Conservation (phyloP, 805 yeast species). For the Yarrowia divulgata region DNA sequence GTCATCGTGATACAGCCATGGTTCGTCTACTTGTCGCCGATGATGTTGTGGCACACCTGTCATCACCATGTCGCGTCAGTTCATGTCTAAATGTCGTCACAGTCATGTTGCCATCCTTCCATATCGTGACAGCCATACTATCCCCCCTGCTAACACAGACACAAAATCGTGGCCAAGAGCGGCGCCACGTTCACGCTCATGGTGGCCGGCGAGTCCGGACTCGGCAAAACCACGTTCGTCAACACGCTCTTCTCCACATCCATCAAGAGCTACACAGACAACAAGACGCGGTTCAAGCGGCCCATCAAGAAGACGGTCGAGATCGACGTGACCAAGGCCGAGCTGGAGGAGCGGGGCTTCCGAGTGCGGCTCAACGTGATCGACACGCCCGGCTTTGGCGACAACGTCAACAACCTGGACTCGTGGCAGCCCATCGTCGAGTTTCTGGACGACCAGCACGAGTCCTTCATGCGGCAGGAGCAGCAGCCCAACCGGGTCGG, state of each 20-base stretch:
- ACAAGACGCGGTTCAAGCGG: slow-evolving; percentile 51
- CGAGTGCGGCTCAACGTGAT: slow-evolving; percentile 81
- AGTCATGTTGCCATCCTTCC: too few relatives aligned
- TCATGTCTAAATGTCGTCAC: too few relatives aligned
- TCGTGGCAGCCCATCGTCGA: slow-evolving; percentile 74
- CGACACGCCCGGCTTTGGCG: slow-evolving; percentile 95
- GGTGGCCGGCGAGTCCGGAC: slow-evolving; percentile 86
- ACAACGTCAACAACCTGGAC: slow-evolving; percentile 78
- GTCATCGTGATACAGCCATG: too few relatives aligned
- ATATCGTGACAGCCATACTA: too few relatives aligned
- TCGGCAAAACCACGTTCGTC: slow-evolving; percentile 76
- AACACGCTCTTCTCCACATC: slow-evolving; percentile 75
- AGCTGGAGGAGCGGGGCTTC: slow-evolving; percentile 70
- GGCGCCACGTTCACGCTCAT: slow-evolving; percentile 82
- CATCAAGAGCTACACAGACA: slow-evolving; percentile 54
- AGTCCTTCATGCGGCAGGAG: slow-evolving; percentile 72
- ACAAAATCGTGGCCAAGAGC: slow-evolving; percentile 52
- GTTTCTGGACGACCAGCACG: slow-evolving; percentile 82
- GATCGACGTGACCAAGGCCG: slow-evolving; percentile 55
- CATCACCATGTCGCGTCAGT: too few relatives aligned
- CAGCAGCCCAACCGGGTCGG: slow-evolving; percentile 70
- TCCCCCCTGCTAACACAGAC: slow-evolving; percentile 43
- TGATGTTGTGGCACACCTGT: too few relatives aligned
- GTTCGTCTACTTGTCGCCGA: too few relatives aligned
- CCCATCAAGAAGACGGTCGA: slow-evolving; percentile 54